Conservation (phyloP, 495 filamentous ascomycete species). For the Elasticomyces elasticus region DNA sequence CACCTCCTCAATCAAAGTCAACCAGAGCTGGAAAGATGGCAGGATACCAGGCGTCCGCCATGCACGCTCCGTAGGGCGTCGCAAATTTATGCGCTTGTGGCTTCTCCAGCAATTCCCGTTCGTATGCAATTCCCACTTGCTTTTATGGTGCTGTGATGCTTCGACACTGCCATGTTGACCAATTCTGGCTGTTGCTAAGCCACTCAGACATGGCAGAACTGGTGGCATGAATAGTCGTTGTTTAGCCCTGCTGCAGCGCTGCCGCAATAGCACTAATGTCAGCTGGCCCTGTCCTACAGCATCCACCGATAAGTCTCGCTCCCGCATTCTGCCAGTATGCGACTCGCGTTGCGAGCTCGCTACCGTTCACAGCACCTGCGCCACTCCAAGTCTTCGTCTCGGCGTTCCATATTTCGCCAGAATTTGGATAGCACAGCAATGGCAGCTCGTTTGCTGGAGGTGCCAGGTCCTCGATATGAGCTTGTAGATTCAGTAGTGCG, state of each 20-base stretch:
- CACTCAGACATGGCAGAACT: too few relatives aligned
- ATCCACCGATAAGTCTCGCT: conserved; percentile 27
- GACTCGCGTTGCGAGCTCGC: background rate
- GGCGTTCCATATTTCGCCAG: conserved; percentile 28
- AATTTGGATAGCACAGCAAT: conserved; percentile 31
- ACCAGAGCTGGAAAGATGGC: too few relatives aligned
- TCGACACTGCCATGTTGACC: too few relatives aligned
- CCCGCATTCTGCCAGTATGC: conserved; percentile 13
- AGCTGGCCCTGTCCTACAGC: conserved; percentile 26
- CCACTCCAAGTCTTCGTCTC: conserved; percentile 21
- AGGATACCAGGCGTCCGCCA: too few relatives aligned
- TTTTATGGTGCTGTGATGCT: too few relatives aligned
- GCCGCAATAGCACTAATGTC: conserved; percentile 14
- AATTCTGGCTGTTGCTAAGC: too few relatives aligned
- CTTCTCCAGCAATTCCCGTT: too few relatives aligned
- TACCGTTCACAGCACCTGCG: background rate
- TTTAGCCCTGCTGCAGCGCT: conserved; percentile 4
- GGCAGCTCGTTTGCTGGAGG: conserved; percentile 3
- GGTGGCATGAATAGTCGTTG: too few relatives aligned
- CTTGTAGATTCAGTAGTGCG: conserved; percentile 16
- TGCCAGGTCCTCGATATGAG: background rate
- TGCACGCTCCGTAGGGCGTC: too few relatives aligned
- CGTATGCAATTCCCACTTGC: too few relatives aligned
- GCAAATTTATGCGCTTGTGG: too few relatives aligned
- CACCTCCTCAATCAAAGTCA: too few relatives aligned